Base-by-base conservation (phyloP, 805 yeast species). In the Suhomyces xylopsoci region DNA sequence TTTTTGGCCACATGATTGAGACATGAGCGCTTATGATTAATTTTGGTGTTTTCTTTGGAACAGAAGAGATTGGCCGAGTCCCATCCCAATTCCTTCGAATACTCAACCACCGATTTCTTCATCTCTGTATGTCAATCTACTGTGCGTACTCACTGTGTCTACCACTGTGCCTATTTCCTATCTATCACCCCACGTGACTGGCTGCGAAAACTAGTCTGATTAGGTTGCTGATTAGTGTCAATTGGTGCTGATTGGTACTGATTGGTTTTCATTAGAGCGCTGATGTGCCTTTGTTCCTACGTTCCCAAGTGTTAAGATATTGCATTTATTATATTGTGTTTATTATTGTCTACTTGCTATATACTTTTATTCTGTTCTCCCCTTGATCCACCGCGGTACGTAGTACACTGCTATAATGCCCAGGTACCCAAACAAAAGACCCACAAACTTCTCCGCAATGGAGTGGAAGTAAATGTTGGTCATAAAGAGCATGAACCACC, bases 391-490 rank as follows among this genome's bases (percentile, higher is more conserved):
- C 56, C 77, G 58, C 3, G 78, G 78, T 7, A 66, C 47, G 47
- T 63, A 54, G 62, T 85, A 85, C 38, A 84, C 78, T 1, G 75
- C 60, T 1, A 65, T 17, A 9, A 82, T 77, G 22, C 82, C 82
- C 7, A 76, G 48, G 63, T 79, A 81, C 15, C 90, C 90, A 69
- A 83, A 83, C 3, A 79, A 20, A 44, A 88, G 68, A 1, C 97
- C 97, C 22, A 83, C 80, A 2, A 87, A 53, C 63, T 90, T 91
- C 64, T 92, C 98, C 3, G 70, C 55, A 25, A 88, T 66, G 0
- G 94, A 83, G 69, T 94, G 99, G 80, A 91, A 93, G 63, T 89
- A 87, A 14, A 88, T 77, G 53, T 88, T 80, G 1, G 99, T 93
- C 78, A 89, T 82, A 30, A 92, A 70, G 41, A 92, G 76, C 94